Conservation (phyloP, 2,329 filamentous ascomycete genomes). For the Plenodomus tracheiphilus region DNA sequence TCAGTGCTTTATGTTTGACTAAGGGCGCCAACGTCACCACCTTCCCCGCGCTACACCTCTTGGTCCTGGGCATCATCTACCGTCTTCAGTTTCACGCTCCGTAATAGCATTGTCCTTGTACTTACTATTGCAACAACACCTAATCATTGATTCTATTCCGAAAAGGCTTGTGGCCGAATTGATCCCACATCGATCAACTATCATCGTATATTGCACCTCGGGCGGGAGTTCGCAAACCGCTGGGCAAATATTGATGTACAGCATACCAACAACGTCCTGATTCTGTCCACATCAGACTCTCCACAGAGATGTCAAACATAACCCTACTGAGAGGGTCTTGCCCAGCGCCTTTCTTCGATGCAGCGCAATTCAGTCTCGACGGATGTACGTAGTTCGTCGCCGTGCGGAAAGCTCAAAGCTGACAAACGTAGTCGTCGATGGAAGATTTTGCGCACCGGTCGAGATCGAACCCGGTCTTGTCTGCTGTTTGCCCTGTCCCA, state of each 20-base stretch:
- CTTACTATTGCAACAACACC: conserved; percentile 11
- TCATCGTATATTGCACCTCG: conserved; percentile 1
- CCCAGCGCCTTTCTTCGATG: conserved; percentile 70
- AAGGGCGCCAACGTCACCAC: conserved; percentile 7
- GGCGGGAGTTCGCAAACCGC: conserved; percentile 2
- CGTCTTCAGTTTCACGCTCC: conserved; percentile 25
- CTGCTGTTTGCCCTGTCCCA: conserved; percentile 91
- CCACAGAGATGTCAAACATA: conserved; percentile 36
- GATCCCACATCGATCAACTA: conserved; percentile 1
- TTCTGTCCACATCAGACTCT: neutral
- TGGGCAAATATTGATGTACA: conserved; percentile 26
- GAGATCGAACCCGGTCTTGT: conserved; percentile 53
- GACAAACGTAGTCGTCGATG: conserved; percentile 52
- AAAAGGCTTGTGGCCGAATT: conserved; percentile 11
- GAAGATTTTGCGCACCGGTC: conserved; percentile 61
- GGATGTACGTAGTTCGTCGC: conserved; percentile 64
- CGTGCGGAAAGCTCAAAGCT: conserved; percentile 23
- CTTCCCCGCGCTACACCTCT: conserved; percentile 19
- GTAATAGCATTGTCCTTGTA: conserved; percentile 21
- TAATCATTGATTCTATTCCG: conserved; percentile 7
- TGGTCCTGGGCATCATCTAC: conserved; percentile 13
- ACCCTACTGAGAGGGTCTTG: conserved; percentile 58
- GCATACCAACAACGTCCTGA: conserved; percentile 5
- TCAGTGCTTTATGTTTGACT: conserved; percentile 14
- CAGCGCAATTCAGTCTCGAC: conserved; percentile 60